Conservation (phyloP, 768 basidiomycete species). For the Tylopilus felleus region DNA sequence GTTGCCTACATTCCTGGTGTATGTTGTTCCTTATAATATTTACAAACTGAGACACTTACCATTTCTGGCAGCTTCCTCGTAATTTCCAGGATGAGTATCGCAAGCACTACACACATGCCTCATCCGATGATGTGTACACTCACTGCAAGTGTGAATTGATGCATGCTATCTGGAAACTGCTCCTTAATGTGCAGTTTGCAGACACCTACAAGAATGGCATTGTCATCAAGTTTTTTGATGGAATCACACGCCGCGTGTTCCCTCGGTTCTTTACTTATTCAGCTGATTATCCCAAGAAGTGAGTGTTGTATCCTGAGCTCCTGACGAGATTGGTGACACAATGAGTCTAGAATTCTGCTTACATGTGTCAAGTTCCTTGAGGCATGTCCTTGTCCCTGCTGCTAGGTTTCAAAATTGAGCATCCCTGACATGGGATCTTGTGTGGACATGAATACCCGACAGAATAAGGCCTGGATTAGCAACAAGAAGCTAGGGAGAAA, state of each 20-base stretch:
- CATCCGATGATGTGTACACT: too few species aligned
- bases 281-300: slow-evolving; percentile 14
- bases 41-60: too few species aligned
- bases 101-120: too few species aligned
- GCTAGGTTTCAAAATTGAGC: background rate
- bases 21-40: too few species aligned
- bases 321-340: background rate
- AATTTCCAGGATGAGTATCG: too few species aligned
- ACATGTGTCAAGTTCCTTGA: slow-evolving; percentile 7
- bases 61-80: too few species aligned
- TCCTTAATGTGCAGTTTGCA: slow-evolving; percentile 17
- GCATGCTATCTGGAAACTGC: slow-evolving; percentile 11
- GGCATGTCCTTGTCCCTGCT: background rate
- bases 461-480: background rate
- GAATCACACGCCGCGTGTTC: slow-evolving; percentile 5
- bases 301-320: background rate
- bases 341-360: background rate
- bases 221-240: slow-evolving; percentile 13
- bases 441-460: background rate
- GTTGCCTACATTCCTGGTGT: too few species aligned
- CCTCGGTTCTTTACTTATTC: slow-evolving; percentile 18
- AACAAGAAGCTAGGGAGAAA: background rate
- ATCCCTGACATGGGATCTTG: background rate
- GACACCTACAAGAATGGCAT: slow-evolving; percentile 16
- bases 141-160: slow-evolving; percentile 20